Evolutionary conservation across 108 stramenopile species (phyloP).

Genomic region (Skeletonema menzelii): DNA sequence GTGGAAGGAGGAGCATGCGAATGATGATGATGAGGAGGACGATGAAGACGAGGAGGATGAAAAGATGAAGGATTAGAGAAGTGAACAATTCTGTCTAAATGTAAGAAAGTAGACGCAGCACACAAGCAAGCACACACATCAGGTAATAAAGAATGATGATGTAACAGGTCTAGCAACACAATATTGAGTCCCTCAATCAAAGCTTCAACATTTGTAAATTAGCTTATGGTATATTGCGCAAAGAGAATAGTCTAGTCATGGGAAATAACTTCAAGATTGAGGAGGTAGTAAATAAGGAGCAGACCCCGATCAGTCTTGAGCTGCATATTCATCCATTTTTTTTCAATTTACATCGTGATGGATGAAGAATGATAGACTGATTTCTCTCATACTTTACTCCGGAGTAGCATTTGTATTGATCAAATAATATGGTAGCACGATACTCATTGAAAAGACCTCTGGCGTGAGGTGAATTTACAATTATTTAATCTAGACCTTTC

Average conservation of each 20-base stretch:
- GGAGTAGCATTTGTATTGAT: too few species aligned
- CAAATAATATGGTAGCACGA: too few species aligned
- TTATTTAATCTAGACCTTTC: too few species aligned
- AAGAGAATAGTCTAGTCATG: background rate
- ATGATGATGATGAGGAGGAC: slow-evolving; percentile 46
- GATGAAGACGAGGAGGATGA: slow-evolving; percentile 51
- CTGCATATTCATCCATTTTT: too few species aligned
- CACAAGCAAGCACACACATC: background rate
- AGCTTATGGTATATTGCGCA: background rate
- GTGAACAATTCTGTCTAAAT: background rate
- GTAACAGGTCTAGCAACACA: background rate
- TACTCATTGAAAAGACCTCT: too few species aligned
- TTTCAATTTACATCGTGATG: too few species aligned
- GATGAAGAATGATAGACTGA: too few species aligned
- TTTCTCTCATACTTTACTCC: too few species aligned
- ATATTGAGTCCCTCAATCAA: background rate
- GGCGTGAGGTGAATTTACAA: too few species aligned
- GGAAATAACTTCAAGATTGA: background rate
- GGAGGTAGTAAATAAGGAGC: too few species aligned
- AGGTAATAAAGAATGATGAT: background rate
- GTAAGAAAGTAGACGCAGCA: background rate
- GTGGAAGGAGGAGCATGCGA: slow-evolving; percentile 69
- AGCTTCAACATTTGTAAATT: background rate
- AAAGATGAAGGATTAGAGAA: slow-evolving; percentile 14
- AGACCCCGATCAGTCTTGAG: too few species aligned